Base-by-base conservation (phyloP, 768 basidiomycete genomes). In the Nevesoporus exiguus region DNA sequence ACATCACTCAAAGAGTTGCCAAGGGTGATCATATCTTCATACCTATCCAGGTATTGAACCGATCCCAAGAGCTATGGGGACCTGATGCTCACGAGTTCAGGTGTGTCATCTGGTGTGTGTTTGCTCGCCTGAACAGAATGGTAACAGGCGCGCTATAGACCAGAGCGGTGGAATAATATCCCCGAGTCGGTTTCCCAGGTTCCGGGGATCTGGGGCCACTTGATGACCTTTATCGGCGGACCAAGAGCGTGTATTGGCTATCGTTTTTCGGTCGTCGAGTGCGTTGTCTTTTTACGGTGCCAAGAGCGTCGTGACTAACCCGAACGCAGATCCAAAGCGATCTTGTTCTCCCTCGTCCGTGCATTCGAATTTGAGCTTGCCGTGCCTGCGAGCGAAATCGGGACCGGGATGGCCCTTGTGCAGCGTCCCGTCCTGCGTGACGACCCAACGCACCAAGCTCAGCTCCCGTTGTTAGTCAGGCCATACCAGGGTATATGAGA, bases 201-300 rank as follows among this genome's bases (percentile, higher is more conserved):
- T 21, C 86, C 86, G 5, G 81, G 85, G 7, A 74, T 86, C 0
- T 85, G 80, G 78, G 76, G 79, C 8, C 77, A 84, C 60, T 62
- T 82, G 56, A 62, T 86, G 33, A 77, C 81, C 0, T 89, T 89
- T 75, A 59, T 84, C 3, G 83, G 82, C 31, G 86, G 86, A 6
- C 81, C 83, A 14, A 76, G 77, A 19, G 76, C 83, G 0, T 89
- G 86, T 56, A 86, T 88, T 33, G 85, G 85, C 0, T 86, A 80
- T 63, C 77, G 81, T 4, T 87, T 87, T 63, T 74, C 86, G 14
- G 66, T 86, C 21, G 71, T 79, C 15, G 83, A 84, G 81, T 83
- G 54, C 37, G 81, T 29, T n/a, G 9, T 14, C n/a, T 17, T 25
- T 7, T 25, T 27, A 33, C 1, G 9, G 14, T 0, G 36, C 14